Conservation (phyloP, 305 asterid species). For the Fraxinus baroniana region DNA sequence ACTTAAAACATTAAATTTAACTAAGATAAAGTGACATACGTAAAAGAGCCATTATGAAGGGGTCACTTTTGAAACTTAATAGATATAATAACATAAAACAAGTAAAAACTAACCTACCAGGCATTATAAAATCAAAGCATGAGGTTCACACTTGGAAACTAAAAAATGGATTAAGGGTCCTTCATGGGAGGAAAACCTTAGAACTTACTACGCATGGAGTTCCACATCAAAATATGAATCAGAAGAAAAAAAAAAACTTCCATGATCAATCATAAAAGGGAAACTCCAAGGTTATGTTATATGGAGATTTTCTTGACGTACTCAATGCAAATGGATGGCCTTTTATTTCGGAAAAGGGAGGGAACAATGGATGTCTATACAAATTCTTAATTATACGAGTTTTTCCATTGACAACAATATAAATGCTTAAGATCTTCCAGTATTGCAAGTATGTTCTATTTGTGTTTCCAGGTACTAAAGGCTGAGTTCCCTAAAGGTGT, state of each 20-base stretch:
- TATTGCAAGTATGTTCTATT: not conserved
- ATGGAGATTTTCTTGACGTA: not conserved
- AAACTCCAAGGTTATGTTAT: not conserved
- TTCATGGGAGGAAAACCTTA: not conserved
- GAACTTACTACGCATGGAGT: not conserved
- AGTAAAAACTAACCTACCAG: not conserved
- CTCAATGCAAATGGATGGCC: not conserved
- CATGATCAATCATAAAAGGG: not conserved
- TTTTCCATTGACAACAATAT: not conserved
- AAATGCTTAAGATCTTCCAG: not conserved
- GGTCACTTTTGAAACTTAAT: not conserved
- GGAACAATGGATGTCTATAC: not conserved
- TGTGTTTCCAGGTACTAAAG: slow-evolving; percentile 64
- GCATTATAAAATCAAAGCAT: not conserved
- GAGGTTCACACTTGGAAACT: not conserved
- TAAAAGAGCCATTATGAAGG: not conserved
- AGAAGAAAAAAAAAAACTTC: not conserved
- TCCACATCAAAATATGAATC: not conserved
- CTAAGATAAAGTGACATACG: not conserved
- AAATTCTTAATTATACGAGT: not conserved
- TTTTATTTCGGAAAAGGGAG: not conserved
- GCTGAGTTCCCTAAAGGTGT: slow-evolving; percentile 85
- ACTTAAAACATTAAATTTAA: not conserved
- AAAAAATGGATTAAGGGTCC: not conserved
- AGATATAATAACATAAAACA: not conserved